These are phyloP conservation scores for Paulownia fortunei DNA, from an alignment of 257 asterid species.

Conservation along the genomic window DNA sequence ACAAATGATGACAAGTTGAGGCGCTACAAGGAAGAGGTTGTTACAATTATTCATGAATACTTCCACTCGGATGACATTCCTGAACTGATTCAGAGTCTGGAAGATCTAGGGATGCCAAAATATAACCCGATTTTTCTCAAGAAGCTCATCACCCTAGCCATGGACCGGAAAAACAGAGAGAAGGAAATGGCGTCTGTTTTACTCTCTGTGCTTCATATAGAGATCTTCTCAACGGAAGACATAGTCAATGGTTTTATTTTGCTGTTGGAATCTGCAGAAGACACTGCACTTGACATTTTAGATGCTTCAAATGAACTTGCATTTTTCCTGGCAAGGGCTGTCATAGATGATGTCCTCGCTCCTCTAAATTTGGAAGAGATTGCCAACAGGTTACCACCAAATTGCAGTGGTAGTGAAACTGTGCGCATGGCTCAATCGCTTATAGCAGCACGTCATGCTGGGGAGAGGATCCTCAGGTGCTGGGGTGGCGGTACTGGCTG, in stretches of 20 bases:
- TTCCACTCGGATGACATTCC: conserved; percentile 95
- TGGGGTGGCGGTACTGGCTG: conserved; percentile 99
- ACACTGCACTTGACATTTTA: conserved; percentile 86
- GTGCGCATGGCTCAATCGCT: conserved; percentile 76
- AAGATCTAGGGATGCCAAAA: conserved; percentile 75
- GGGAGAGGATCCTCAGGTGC: conserved; percentile 96
- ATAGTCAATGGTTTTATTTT: conserved; percentile 79
- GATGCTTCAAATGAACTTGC: conserved; percentile 94
- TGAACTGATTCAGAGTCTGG: conserved; percentile 80
- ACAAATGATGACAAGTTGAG: conserved; percentile 61
- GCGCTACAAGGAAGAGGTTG: conserved; percentile 77
- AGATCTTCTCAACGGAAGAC: conserved; percentile 85
- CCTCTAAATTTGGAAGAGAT: conserved; percentile 90
- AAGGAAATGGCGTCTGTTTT: conserved; percentile 96
- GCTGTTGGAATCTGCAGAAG: conserved; percentile 93
- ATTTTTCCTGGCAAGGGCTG: conserved; percentile 84
- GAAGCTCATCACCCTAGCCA: conserved; percentile 84
- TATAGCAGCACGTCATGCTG: conserved; percentile 92
- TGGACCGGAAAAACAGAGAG: conserved; percentile 94
- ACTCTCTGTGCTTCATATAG: conserved; percentile 87
- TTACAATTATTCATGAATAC: conserved; percentile 83
- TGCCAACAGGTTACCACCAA: conserved; percentile 57
- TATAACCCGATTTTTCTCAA: conserved; percentile 80
- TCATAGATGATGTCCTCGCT: conserved; percentile 88
- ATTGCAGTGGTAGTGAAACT: conserved; percentile 81